A percentile compares a stretch with the other conserved stretches of the same genome.
Evolutionary conservation across 1,139 yeast genomes (phyloP).

Genomic region (Debaryomyces robertsiae): DNA sequence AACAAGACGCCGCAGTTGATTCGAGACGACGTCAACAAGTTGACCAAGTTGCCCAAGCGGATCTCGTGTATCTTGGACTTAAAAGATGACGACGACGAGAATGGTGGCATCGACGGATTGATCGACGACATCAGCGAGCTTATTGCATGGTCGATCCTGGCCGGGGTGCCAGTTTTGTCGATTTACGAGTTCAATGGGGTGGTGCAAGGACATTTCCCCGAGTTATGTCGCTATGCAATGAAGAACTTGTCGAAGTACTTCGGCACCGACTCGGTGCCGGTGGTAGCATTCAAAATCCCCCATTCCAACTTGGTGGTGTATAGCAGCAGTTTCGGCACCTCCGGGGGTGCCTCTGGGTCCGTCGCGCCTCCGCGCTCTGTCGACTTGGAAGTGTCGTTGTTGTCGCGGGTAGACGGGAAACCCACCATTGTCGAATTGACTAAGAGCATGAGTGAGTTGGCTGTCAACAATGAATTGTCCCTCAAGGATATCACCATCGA

Average conservation of each 20-base stretch:
- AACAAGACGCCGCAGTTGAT: conserved; percentile 84
- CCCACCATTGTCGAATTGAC: conserved; percentile 88
- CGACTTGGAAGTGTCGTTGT: conserved; percentile 64
- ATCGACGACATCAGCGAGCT: conserved; percentile 76
- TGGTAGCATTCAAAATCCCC: conserved; percentile 60
- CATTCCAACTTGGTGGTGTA: conserved; percentile 55
- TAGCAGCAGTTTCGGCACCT: conserved; percentile 37
- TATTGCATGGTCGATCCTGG: conserved; percentile 83
- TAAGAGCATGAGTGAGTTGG: conserved; percentile 79
- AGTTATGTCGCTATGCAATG: conserved; percentile 59
- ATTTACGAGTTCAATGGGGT: conserved; percentile 82
- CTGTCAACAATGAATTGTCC: conserved; percentile 61
- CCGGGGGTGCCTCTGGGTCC: no score
- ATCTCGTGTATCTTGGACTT: conserved; percentile 72
- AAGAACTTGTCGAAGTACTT: conserved; percentile 70
- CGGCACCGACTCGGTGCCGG: conserved; percentile 71
- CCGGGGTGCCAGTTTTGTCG: conserved; percentile 72
- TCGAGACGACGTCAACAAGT: conserved; percentile 73
- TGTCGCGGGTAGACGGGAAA: conserved; percentile 83
- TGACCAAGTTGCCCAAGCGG: conserved; percentile 76
- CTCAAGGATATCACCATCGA: conserved; percentile 71
- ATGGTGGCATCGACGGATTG: conserved; percentile 85
- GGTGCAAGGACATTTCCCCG: conserved; percentile 55
- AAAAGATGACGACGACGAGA: conserved; percentile 76
- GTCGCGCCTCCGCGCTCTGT: no score